A percentile compares a stretch with the other conserved stretches of the same genome.
Conservation (phyloP, 257 asterid species). For the Ophiorrhiza pumila region DNA sequence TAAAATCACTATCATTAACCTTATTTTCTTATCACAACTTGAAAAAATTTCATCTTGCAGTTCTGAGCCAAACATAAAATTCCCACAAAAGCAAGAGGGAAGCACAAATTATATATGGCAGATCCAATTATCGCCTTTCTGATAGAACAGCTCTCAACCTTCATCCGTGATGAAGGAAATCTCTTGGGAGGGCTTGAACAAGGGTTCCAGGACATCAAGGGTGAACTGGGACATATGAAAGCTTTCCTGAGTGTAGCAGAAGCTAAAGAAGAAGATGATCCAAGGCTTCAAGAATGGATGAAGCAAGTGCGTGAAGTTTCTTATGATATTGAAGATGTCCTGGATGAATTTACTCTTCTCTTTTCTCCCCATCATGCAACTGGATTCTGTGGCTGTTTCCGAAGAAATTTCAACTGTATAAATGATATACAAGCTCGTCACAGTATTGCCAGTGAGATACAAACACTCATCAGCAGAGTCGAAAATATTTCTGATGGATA, state of each 20-base stretch:
- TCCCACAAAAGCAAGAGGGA: not conserved
- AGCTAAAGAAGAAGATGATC: slow-evolving; percentile 23
- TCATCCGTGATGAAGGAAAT: slow-evolving; percentile 12
- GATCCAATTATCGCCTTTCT: slow-evolving; percentile 17
- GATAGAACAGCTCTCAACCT: slow-evolving; percentile 18
- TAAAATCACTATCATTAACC: not conserved
- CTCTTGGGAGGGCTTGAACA: slow-evolving; percentile 14
- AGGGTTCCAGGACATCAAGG: slow-evolving; percentile 21
- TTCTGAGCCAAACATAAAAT: too few species aligned
- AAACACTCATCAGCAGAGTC: slow-evolving; percentile 4
- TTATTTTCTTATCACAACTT: not conserved
- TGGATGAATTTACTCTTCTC: slow-evolving; percentile 23
- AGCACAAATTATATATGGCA: slow-evolving; percentile 24
- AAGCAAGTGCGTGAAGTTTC: slow-evolving; percentile 33
- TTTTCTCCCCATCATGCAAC: not conserved
- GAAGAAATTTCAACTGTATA: not conserved
- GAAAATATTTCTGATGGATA: slow-evolving; percentile 4
- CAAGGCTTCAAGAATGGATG: slow-evolving; percentile 29
- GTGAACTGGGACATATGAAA: slow-evolving; percentile 26
- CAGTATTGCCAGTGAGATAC: slow-evolving; percentile 2
- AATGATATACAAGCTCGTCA: slow-evolving; percentile 17
- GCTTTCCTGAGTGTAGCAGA: slow-evolving; percentile 36
- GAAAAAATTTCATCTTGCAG: too few species aligned
- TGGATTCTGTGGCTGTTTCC: not conserved
- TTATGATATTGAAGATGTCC: slow-evolving; percentile 31